Evolutionary conservation across 257 asterid genomes (phyloP).

Genomic region (Solanum sejunctum): DNA sequence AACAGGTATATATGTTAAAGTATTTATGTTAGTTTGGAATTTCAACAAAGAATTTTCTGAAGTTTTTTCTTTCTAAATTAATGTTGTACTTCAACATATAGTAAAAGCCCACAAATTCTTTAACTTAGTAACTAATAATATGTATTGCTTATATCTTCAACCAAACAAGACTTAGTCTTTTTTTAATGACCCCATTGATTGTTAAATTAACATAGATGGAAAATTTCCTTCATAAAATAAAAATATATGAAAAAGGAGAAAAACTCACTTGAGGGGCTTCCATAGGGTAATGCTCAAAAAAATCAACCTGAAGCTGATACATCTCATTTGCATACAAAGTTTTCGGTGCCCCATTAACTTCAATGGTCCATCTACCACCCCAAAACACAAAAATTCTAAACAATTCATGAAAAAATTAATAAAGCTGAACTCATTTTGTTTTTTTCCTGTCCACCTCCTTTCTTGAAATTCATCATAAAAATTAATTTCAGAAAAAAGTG

Average conservation of each 20-base stretch:
- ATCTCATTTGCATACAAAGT: slow-evolving; percentile 31
- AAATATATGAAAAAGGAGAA: neutral
- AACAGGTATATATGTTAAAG: neutral
- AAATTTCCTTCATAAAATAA: neutral
- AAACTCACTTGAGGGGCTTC: slow-evolving; percentile 39
- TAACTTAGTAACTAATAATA: neutral
- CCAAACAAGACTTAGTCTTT: neutral
- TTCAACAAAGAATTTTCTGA: neutral
- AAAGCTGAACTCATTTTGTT: neutral
- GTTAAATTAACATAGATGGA: neutral
- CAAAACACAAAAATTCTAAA: neutral
- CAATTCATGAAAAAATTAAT: neutral
- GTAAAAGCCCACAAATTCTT: neutral
- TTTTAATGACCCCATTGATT: neutral
- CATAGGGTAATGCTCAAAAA: slow-evolving; percentile 46
- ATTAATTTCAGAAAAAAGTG: neutral
- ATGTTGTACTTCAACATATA: neutral
- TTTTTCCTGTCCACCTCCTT: neutral
- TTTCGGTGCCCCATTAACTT: slow-evolving; percentile 35
- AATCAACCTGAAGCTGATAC: slow-evolving; percentile 41
- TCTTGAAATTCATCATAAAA: neutral
- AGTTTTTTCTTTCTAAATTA: neutral
- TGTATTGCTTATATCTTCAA: neutral
- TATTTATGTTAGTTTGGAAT: neutral
- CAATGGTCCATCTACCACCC: slow-evolving; percentile 30